Evolutionary conservation across 2,329 filamentous ascomycete species (phyloP).

Genomic region (Fusarium bulbicola): DNA sequence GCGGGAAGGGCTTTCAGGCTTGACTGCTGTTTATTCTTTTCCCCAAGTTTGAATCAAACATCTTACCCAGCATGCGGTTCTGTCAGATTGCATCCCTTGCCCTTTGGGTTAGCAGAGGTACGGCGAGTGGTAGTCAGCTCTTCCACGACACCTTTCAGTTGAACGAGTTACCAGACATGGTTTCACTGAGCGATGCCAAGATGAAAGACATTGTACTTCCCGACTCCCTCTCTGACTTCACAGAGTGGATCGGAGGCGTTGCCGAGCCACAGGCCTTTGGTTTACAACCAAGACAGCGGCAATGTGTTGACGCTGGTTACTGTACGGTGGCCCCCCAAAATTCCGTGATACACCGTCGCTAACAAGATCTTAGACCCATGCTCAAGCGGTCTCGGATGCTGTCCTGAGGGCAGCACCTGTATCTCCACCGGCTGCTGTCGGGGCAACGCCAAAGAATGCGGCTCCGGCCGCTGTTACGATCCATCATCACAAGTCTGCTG

Average conservation of each 20-base stretch:
- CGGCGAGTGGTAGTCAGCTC: neutral
- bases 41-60: neutral
- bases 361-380: neutral
- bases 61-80: neutral
- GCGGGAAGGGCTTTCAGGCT: neutral
- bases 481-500: neutral
- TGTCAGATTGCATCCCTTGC: neutral
- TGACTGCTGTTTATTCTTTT: neutral
- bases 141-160: neutral
- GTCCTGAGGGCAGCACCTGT: conserved; percentile 1
- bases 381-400: neutral
- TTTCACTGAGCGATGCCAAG: neutral
- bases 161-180: neutral
- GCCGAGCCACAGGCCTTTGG: neutral
- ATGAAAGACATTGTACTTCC: neutral
- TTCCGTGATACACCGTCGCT: rapidly evolving
- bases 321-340: neutral
- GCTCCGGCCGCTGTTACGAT: neutral
- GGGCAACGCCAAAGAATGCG: neutral
- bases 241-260: neutral
- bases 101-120: neutral
- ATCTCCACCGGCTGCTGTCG: neutral
- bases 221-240: neutral
- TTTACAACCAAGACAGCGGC: neutral
- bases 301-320: neutral